Base-by-base conservation (phyloP, 345 rosid genomes). In the Angophora floribunda region DNA sequence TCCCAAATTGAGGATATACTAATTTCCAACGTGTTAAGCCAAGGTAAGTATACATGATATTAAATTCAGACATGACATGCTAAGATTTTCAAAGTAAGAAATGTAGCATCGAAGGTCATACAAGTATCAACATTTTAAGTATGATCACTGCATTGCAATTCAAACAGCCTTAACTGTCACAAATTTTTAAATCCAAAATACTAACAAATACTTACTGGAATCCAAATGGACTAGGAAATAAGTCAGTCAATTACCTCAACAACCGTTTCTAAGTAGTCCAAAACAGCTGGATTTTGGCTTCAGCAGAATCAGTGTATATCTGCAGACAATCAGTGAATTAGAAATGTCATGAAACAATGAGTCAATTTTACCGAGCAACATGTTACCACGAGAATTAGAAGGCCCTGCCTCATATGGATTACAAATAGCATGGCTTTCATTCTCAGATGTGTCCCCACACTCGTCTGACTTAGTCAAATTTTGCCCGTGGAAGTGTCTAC, bases 301-400 rank as follows among this genome's bases (percentile, higher is more conserved):
- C 95, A 86, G 98, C 98, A 51, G 99, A 97, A 90, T 95, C 98
- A 32, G 95, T 96, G 89, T 96, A 97, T 88, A 97, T 97, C 99
- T 97, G 93, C 86, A 89, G 88, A 91, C 75, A 85, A 90, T 75
- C 49, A 75, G 49, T 19, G 49, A 49, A 75, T 75, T 75, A 75
- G 49, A 75, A n/a, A 36, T 36, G 41, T 36, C 41, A 36, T 36
- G 41, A 36, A 36, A 36, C 41, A 36, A 36, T 36, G 41, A 36
- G 41, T 36, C 41, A 36, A 36, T 36, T 36, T 36, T 36, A 36
- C 41, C 4, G 41, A 36, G 41, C 41, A 36, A 36, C 41, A 36
- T 36, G 41, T 36, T 36, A 36, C 41, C 41, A 36, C 41, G 41
- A 36, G 41, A 36, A 36, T 36, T 36, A 36, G 41, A 36, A 36